Conservation (phyloP, 805 yeast species). For the Monosporozyma solicola region DNA sequence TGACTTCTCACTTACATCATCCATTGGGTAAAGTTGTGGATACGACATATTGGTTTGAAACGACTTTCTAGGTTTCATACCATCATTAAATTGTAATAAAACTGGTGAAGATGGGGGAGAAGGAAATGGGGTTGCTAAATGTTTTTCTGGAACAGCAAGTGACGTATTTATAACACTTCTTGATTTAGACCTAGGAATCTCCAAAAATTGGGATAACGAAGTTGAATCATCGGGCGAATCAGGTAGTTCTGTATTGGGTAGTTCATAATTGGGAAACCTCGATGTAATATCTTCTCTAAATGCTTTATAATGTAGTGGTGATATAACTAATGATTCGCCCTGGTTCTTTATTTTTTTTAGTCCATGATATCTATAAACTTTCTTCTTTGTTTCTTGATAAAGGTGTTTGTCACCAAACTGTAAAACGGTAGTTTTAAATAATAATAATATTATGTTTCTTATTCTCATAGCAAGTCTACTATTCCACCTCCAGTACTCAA, state of each 20-base stretch:
- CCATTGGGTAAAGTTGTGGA: constrained; percentile 57
- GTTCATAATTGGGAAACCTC: constrained; percentile 62
- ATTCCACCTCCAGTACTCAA: constrained; percentile 64
- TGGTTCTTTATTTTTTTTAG: constrained; percentile 17
- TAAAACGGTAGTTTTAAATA: constrained; percentile 46
- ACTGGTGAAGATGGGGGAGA: constrained; percentile 60
- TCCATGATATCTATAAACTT: constrained; percentile 36
- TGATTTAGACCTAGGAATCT: constrained; percentile 43
- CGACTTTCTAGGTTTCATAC: constrained; percentile 38
- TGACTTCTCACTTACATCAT: constrained; percentile 26
- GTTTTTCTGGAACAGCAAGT: constrained; percentile 25
- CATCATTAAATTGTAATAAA: constrained; percentile 17
- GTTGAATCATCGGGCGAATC: constrained; percentile 39
- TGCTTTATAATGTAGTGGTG: constrained; percentile 79
- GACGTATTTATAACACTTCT: constrained; percentile 23
- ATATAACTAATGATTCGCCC: constrained; percentile 38
- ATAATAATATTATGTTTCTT: constrained; percentile 45
- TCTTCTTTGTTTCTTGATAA: constrained; percentile 37
- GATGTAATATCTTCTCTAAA: constrained; percentile 66
- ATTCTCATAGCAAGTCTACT: constrained; percentile 38
- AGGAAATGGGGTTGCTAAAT: constrained; percentile 79
- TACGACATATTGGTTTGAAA: constrained; percentile 58
- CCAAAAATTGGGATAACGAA: constrained; percentile 52
- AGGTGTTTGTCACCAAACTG: constrained; percentile 52
- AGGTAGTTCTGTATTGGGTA: constrained; percentile 43